Base-by-base conservation (phyloP, 2,329 filamentous ascomycete species). In the Botrytis medusae region DNA sequence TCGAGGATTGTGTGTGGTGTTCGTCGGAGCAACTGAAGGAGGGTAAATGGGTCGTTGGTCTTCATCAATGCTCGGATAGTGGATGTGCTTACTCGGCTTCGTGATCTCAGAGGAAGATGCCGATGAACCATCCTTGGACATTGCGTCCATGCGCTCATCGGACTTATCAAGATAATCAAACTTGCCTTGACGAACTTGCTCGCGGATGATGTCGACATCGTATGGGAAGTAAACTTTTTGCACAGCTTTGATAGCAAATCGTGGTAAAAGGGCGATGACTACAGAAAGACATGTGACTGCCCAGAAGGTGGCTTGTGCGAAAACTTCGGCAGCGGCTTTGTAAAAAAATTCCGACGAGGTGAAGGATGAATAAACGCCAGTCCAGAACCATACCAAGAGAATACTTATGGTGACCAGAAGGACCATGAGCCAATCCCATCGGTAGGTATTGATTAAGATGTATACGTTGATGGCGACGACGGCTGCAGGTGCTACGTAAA, bases 401-500 rank as follows among this genome's bases (percentile, higher is more conserved):
- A 92, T 92, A 83, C 94, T 97, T 82, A 98, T 88, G 37, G 84
- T 83, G 69, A 97, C 92, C 75, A 98, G 91, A 74, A 97, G 85
- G 34, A 95, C 83, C 84, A 97, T 97, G 79, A 99, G 86, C 95
- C 95, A 99, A 82, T 99, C 96, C 96, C 96, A 99, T 74, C 95
- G 90, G 83, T 97, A 98, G 0, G 93, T 97, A 83, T 99, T 99
- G 84, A 98, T 90, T 76, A 99, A 86, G 77, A 99, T 93, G 84
- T 98, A 99, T 74, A 91, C 85, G 83, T 99, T 99, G 85, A 97
- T 97, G 59, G 93, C 91, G 77, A 97, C 84, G 74, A 99, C 91
- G 10, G 93, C 91, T 22, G 93, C 92, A 73, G 93, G 93, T 4
- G 91, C 94, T 78, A 98, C 90, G 82, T 96, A 97, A 71, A 93